Evolutionary conservation across 2,329 filamentous ascomycete species (phyloP), one percentile per base, ranked within the genome.

Genomic region (Nothophoma quercina): DNA sequence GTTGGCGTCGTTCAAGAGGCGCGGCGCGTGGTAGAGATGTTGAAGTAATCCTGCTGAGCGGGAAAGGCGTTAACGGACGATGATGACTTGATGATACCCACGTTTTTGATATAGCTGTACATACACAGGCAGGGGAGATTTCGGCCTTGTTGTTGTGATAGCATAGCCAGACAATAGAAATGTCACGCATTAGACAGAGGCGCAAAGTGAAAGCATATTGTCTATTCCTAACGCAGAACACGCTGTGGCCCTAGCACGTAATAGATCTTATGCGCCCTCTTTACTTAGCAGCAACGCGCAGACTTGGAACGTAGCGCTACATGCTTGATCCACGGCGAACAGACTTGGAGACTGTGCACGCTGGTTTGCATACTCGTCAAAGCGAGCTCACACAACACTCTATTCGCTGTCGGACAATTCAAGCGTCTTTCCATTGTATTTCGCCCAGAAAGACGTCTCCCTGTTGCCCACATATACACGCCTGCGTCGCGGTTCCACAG

Each of bases 41-140:
- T 53, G 50, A 48, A 53, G 28, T 53, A 33, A 53, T 6, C 9
- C 19, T 40, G 22, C 26, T 19, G 23, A 5, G 41, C 23, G 36
- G 36, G 25, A 15, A 7, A 8, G 19, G 30, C 6, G 9, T 32
- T 18, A 30, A 30, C 7, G 4, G 28, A 33, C 16, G 10, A 16
- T 16, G 43, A 47, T n/a, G 35, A 47, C 4, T 41, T 12, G 22
- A 53, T 30, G 50, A 53, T 53, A 53, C 50, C 50, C 39, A 48
- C 34, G 33, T 15, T n/a, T 29, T 26, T 39, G 42, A 36, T 9
- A 29, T 13, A 18, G 22, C 16, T 21, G 9, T 13, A 25, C 18
- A 34, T 43, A 39, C 8, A 42, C n/a, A 21, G 21, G n/a, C n/a
- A 9, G 15, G 12, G 16, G 12, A 25, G 13, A 29, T 0, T 23